Evolutionary conservation across 2,329 filamentous ascomycete species (phyloP).

Genomic region (Fusarium praegraminearum): DNA sequence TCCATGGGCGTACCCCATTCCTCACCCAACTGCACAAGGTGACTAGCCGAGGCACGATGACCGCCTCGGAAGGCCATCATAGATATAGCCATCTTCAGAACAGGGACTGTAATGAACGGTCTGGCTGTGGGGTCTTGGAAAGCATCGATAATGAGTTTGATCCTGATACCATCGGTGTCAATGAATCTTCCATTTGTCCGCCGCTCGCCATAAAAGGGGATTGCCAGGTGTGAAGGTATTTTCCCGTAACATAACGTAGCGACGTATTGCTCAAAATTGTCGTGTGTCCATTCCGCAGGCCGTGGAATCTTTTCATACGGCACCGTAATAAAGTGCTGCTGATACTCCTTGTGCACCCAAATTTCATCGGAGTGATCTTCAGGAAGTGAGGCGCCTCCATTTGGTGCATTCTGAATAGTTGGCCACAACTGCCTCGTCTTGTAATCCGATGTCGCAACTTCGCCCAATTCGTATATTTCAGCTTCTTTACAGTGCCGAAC

Average conservation of each 20-base stretch:
- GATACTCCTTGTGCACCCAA: conserved; percentile 53
- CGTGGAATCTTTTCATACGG: conserved; percentile 56
- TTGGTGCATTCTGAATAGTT: conserved; percentile 46
- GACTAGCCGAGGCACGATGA: conserved; percentile 51
- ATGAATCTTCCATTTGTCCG: conserved; percentile 46
- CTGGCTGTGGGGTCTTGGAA: conserved; percentile 55
- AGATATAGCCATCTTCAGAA: conserved; percentile 59
- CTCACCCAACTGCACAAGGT: conserved; percentile 55
- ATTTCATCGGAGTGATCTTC: conserved; percentile 46
- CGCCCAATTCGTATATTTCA: conserved; percentile 54
- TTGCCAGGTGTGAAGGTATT: conserved; percentile 50
- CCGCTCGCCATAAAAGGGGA: conserved; percentile 52
- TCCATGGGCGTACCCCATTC: conserved; percentile 57
- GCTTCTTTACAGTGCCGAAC: conserved; percentile 49
- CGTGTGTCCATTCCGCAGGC: conserved; percentile 57
- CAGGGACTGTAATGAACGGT: conserved; percentile 53
- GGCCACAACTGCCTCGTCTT: conserved; percentile 54
- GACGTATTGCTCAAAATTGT: conserved; percentile 59
- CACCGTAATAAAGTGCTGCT: conserved; percentile 48
- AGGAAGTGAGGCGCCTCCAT: conserved; percentile 43
- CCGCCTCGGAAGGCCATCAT: conserved; percentile 56
- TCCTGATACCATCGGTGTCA: conserved; percentile 55
- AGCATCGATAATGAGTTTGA: conserved; percentile 54
- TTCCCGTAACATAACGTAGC: conserved; percentile 55
- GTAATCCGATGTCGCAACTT: conserved; percentile 53